Evolutionary conservation across 2,329 filamentous ascomycete species (phyloP), one percentile per base, ranked within the genome.

Genomic region (Aureobasidium subglaciale): DNA sequence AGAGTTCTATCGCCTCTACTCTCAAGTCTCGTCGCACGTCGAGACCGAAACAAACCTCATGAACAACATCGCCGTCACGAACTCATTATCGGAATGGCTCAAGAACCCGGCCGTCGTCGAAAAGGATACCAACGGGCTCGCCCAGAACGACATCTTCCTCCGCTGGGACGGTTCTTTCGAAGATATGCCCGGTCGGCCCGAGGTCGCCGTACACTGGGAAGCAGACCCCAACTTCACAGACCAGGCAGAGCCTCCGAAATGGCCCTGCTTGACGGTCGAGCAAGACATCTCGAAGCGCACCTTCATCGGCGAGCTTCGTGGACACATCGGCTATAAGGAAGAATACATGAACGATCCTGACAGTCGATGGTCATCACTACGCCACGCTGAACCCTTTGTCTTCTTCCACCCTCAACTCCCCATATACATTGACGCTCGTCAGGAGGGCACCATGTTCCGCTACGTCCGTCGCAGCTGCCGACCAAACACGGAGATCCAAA

Each of bases 391-490:
- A 61, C 76, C 76, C 4, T 78, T 78, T 60, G 76, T 79, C 45
- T 79, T 79, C 68, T 77, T 97, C 70, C 91, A 95, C 65, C 89
- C 90, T 1, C 80, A 85, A 57, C 81, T 97, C 8, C 92, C 92
- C 0, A 81, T 99, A 11, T 96, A 91, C 72, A 93, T 99, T 65
- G 93, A 96, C 70, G 93, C 91, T 9, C 81, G 93, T 58, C 83
- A 82, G 67, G 90, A 95, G 73, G 93, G 92, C 20, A 96, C 89
- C 4, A 75, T 84, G 32, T 84, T 93, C 56, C 87, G 93, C 41
- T 96, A 93, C 67, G 84, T 95, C n/a, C 84, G 93, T 56, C 83
- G 92, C 61, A 97, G 93, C 64, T 99, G 93, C 73, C 84, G 82
- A 59, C 89, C 93, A 1, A 99, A 97, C 65, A 83, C 93, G n/a